Evolutionary conservation across 305 asterid species (phyloP).

Genomic region (Solanum hybrid): DNA sequence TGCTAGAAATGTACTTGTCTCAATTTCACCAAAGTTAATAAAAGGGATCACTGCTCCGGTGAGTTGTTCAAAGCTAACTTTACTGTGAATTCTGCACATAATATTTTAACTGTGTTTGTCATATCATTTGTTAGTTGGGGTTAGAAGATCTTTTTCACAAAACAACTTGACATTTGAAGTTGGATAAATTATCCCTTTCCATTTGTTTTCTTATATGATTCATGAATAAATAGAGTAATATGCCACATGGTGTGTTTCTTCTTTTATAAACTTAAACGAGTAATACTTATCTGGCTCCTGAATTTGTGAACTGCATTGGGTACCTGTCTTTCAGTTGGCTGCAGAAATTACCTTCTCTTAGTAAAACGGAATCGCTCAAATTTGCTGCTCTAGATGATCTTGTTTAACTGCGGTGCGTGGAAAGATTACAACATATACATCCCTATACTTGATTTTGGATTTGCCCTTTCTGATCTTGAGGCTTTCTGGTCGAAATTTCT

Average conservation of each 20-base stretch:
- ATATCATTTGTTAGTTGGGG: not conserved
- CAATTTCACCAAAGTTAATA: conserved; percentile 81
- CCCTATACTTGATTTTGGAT: not conserved
- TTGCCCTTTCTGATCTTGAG: not conserved
- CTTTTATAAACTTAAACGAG: not conserved
- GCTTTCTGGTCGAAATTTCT: not conserved
- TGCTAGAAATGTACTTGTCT: conserved; percentile 67
- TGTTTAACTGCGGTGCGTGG: not conserved
- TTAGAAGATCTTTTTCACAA: not conserved
- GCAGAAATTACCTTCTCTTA: not conserved
- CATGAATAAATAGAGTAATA: not conserved
- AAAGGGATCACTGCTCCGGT: conserved; percentile 59
- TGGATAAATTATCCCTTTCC: not conserved
- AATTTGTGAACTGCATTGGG: not conserved
- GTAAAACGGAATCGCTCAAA: not conserved
- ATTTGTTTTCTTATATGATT: not conserved
- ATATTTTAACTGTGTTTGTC: not conserved
- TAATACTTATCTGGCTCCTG: not conserved
- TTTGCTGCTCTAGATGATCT: not conserved
- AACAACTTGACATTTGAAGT: not conserved
- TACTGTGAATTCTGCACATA: not conserved
- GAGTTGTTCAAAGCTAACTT: conserved; percentile 13
- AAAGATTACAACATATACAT: not conserved
- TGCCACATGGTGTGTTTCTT: not conserved
- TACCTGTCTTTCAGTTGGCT: not conserved